Conservation (phyloP, 2,329 filamentous ascomycete species). For the Talaromyces amestolkiae region DNA sequence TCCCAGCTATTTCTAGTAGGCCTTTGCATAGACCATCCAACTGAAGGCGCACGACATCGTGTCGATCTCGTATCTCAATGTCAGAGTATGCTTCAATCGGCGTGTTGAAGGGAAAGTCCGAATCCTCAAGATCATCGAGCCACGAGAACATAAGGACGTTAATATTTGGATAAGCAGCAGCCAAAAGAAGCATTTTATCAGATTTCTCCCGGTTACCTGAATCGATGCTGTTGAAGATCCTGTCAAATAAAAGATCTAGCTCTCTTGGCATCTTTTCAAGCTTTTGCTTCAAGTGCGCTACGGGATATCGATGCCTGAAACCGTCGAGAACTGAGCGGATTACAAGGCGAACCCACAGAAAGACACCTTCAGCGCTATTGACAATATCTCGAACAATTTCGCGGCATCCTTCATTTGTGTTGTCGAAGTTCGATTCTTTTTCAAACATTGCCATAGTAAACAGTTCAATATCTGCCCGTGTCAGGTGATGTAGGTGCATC, state of each 20-base stretch:
- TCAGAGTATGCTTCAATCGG: neutral
- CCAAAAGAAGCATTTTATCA: constrained; percentile 17
- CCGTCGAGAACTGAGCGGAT: constrained; percentile 23
- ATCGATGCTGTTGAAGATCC: constrained; percentile 22
- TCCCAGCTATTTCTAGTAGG: neutral
- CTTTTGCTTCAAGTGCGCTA: constrained; percentile 20
- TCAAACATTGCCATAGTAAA: constrained; percentile 11
- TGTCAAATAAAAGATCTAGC: constrained; percentile 24
- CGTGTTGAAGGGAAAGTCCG: neutral
- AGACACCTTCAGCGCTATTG: constrained; percentile 24
- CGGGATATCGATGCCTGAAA: constrained; percentile 19
- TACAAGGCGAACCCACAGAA: constrained; percentile 28
- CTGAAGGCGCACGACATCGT: neutral
- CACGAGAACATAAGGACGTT: constrained; percentile 4
- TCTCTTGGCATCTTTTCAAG: constrained; percentile 22
- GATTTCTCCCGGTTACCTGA: constrained; percentile 16
- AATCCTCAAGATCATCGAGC: constrained; percentile 11
- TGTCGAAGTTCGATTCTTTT: constrained; percentile 16
- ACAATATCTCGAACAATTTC: constrained; percentile 15
- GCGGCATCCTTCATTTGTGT: neutral
- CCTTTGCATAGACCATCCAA: constrained; percentile 6
- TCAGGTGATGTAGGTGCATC: constrained; percentile 5
- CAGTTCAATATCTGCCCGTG: neutral
- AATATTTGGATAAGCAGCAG: neutral
- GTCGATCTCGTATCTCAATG: neutral